These are phyloP conservation scores for Arthrobotrys sinensis DNA, from an alignment of 2,329 filamentous ascomycete genomes.

Conservation along the genomic window DNA sequence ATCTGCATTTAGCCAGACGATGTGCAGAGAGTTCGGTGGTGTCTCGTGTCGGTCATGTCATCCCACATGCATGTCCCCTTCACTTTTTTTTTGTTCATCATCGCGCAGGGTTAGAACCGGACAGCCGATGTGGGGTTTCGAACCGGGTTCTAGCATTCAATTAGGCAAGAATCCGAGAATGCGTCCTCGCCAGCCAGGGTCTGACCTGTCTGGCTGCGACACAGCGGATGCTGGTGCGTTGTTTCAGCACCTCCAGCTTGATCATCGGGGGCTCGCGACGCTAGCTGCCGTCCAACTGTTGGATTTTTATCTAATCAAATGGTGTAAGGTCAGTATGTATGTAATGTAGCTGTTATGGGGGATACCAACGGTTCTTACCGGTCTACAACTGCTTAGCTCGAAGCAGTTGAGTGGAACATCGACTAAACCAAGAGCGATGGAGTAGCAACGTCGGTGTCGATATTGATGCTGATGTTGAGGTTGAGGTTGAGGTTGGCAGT, in stretches of 20 bases:
- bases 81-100: slow-evolving; percentile 39
- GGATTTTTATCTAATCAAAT: slow-evolving; percentile 39
- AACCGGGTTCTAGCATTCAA: slow-evolving; percentile 54
- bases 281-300: slow-evolving; percentile 21
- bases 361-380: neutral
- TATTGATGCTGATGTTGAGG: neutral
- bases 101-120: slow-evolving; percentile 59
- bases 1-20: slow-evolving; percentile 56
- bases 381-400: neutral
- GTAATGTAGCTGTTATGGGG: neutral
- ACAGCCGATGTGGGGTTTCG: slow-evolving; percentile 58
- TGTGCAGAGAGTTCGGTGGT: slow-evolving; percentile 25
- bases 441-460: neutral
- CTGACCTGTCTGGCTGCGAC: slow-evolving; percentile 55
- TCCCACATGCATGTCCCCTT: slow-evolving; percentile 47
- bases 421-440: neutral
- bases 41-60: slow-evolving; percentile 54
- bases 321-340: slow-evolving; percentile 7
- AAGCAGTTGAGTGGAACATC: neutral
- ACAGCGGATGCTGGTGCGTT: slow-evolving; percentile 51
- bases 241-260: slow-evolving; percentile 55
- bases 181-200: slow-evolving; percentile 39
- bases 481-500: neutral
- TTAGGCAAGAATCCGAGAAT: slow-evolving; percentile 61
- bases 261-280: slow-evolving; percentile 40